These are phyloP conservation scores for Xylaria grammica DNA, from an alignment of 495 filamentous ascomycete species.

Conservation along the genomic window DNA sequence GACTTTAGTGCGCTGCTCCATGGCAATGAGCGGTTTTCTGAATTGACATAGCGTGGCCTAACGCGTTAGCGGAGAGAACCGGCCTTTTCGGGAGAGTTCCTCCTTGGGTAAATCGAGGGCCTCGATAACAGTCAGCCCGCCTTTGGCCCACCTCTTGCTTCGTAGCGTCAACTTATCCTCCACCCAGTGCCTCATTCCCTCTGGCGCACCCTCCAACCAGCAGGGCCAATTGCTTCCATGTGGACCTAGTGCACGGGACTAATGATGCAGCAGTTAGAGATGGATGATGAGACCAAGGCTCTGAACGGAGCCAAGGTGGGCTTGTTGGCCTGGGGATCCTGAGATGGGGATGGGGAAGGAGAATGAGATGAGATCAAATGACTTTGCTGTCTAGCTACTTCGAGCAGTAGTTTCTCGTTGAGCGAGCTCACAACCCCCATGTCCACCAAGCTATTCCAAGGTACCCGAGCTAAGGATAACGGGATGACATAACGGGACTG, in stretches of 20 bases:
- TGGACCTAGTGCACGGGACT: constrained; percentile 9
- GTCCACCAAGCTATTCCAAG: background rate
- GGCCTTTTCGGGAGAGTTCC: constrained; percentile 9
- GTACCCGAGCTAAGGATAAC: background rate
- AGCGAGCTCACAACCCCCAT: background rate
- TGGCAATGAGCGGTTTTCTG: constrained; percentile 17
- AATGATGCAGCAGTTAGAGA: background rate
- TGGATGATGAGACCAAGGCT: background rate
- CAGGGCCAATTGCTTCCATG: constrained; percentile 4
- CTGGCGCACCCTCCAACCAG: constrained; percentile 7
- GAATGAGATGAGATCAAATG: background rate
- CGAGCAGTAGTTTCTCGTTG: background rate
- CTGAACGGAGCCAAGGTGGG: background rate
- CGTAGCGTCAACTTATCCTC: constrained; percentile 8
- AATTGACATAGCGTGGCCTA: background rate
- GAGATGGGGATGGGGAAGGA: background rate
- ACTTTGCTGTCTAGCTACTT: constrained; percentile 13
- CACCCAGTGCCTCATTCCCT: constrained; percentile 13
- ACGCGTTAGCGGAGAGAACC: background rate
- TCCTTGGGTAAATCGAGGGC: constrained; percentile 6
- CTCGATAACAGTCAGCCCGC: background rate
- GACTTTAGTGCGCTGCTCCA: background rate
- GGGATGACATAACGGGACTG: background rate
- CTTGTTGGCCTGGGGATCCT: background rate
- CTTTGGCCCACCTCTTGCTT: constrained; percentile 11